Percentiles rank a stretch among this genome's conserved stretches.
These are phyloP conservation scores for Xylariaceae sp. DNA, from an alignment of 2,329 filamentous ascomycete genomes.

Conservation along the genomic window DNA sequence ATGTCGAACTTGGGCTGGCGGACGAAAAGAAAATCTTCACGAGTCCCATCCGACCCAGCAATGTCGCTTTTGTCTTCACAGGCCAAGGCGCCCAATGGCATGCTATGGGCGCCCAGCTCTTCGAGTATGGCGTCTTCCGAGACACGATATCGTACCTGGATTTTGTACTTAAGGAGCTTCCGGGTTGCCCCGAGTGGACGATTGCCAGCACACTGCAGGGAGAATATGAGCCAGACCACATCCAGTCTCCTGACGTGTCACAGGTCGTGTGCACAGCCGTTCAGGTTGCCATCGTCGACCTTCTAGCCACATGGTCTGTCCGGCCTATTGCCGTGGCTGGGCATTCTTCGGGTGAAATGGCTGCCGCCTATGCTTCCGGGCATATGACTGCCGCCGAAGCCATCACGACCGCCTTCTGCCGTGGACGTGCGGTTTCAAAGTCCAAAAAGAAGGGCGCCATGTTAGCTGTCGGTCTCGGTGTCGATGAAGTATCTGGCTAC, in stretches of 20 bases:
- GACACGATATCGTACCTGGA: conserved; percentile 16
- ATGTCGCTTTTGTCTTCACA: conserved; percentile 14
- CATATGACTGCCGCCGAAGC: conserved; percentile 16
- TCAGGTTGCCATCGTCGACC: conserved; percentile 36
- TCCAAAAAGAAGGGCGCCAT: conserved; percentile 9
- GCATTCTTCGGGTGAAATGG: conserved; percentile 35
- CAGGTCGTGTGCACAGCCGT: conserved; percentile 34
- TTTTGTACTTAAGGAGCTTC: conserved; percentile 4
- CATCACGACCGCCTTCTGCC: conserved; percentile 21
- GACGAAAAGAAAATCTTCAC: background rate
- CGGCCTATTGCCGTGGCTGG: conserved; percentile 37
- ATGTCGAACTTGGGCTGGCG: background rate
- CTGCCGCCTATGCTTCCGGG: conserved; percentile 30
- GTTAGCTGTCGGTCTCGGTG: conserved; percentile 18
- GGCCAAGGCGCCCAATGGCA: conserved; percentile 35
- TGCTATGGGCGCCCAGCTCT: conserved; percentile 26
- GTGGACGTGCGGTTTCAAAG: conserved; percentile 9
- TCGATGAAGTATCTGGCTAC: background rate
- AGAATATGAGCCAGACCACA: background rate
- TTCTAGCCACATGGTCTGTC: conserved; percentile 33
- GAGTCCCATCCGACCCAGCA: background rate
- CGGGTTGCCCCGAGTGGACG: conserved; percentile 9
- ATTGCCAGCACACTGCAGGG: conserved; percentile 7
- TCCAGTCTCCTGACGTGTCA: conserved; percentile 23
- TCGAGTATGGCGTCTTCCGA: conserved; percentile 15